These are phyloP conservation scores for Candida dubliniensis DNA, from an alignment of 1,139 yeast genomes.

Conservation along the genomic window DNA sequence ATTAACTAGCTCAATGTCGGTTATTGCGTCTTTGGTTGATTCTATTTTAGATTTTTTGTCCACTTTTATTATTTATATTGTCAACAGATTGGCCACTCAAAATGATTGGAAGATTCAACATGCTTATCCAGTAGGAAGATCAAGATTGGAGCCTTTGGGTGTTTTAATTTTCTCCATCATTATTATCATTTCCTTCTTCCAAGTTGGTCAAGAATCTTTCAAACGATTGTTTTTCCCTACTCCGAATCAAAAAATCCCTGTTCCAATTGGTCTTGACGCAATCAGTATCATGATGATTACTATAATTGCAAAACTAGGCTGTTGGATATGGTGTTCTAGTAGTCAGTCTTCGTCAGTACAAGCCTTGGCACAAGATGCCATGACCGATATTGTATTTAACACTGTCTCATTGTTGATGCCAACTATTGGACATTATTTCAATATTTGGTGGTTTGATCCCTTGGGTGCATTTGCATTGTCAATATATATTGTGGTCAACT, in stretches of 20 bases:
- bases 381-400: slow-evolving; percentile 74
- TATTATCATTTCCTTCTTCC: slow-evolving; percentile 70
- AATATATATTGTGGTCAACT: slow-evolving; percentile 59
- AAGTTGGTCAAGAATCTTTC: slow-evolving; percentile 67
- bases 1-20: slow-evolving; percentile 68
- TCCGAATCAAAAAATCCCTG: slow-evolving; percentile 36
- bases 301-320: slow-evolving; percentile 56
- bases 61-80: slow-evolving; percentile 67
- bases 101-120: slow-evolving; percentile 51
- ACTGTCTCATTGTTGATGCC: slow-evolving; percentile 72
- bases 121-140: slow-evolving; percentile 66
- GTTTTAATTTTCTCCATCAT: slow-evolving; percentile 71
- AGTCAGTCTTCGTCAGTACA: slow-evolving; percentile 68
- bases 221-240: slow-evolving; percentile 32
- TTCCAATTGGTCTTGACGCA: slow-evolving; percentile 54
- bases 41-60: slow-evolving; percentile 73
- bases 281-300: slow-evolving; percentile 62
- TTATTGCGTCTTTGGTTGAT: slow-evolving; percentile 77
- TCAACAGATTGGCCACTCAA: slow-evolving; percentile 59
- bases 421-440: slow-evolving; percentile 49
- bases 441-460: slow-evolving; percentile 71
- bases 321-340: slow-evolving; percentile 66
- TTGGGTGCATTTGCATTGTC: slow-evolving; percentile 68
- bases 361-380: slow-evolving; percentile 81
- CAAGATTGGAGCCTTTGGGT: slow-evolving; percentile 76